phyloP scores from a whole-genome alignment of 2,329 filamentous ascomycete genomes.

The Macrophomina phaseolina region DNA sequence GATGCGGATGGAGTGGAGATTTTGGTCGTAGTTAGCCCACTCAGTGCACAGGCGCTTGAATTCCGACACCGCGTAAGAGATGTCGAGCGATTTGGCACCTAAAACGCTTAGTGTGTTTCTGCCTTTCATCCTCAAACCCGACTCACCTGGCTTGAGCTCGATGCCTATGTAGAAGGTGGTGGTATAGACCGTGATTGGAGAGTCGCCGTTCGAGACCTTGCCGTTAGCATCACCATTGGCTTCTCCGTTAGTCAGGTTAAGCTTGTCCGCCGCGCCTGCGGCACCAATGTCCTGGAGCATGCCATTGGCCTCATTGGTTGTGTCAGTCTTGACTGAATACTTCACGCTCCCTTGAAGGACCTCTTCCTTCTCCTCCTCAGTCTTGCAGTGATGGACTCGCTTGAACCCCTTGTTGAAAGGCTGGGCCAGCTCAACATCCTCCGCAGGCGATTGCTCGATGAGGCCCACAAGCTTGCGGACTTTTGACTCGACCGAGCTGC shows the following conservation, averaged over 20 bases:
- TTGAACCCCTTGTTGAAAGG: conserved; percentile 94
- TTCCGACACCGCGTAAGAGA: conserved; percentile 80
- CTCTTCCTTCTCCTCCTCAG: conserved; percentile 65
- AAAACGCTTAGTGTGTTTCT: conserved; percentile 41
- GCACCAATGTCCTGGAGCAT: conserved; percentile 56
- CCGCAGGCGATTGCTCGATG: conserved; percentile 76
- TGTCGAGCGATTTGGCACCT: conserved; percentile 74
- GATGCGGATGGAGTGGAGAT: conserved; percentile 79
- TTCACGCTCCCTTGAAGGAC: conserved; percentile 67
- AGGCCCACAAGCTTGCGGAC: conserved; percentile 83
- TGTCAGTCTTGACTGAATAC: conserved; percentile 59
- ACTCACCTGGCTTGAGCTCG: conserved; percentile 75
- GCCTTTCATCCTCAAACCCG: conserved; percentile 26
- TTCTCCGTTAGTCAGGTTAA: conserved; percentile 46
- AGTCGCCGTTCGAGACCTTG: conserved; percentile 47
- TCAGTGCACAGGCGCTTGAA: conserved; percentile 83
- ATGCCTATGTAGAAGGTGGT: conserved; percentile 95
- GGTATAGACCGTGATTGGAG: conserved; percentile 71
- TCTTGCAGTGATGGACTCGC: conserved; percentile 73
- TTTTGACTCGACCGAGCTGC: conserved; percentile 91
- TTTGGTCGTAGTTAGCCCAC: conserved; percentile 76
- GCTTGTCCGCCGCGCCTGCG: conserved; percentile 48
- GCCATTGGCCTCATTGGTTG: conserved; percentile 54
- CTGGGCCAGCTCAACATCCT: conserved; percentile 76
- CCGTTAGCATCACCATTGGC: conserved; percentile 51